Evolutionary conservation across 2,329 filamentous ascomycete species (phyloP), one percentile per base, ranked within the genome.

Genomic region (Epichloe scottii): DNA sequence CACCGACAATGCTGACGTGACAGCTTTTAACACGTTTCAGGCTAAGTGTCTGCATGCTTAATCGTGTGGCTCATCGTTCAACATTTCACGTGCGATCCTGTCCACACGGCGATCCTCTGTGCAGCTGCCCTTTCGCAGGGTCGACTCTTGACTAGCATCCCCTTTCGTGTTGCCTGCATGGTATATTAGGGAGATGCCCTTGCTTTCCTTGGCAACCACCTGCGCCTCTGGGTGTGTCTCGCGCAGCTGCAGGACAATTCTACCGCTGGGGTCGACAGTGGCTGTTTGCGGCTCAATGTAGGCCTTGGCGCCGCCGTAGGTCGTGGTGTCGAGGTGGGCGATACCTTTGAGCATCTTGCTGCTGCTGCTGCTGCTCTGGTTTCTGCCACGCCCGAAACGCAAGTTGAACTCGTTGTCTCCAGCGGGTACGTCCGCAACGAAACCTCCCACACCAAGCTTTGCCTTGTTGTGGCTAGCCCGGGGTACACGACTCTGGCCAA

Each of bases 371-470:
- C 55, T 63, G 38, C 46, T 23, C n/a, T 55, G 52, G 11, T 49
- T 47, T 51, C 55, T 54, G 42, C 48, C 43, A 19, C 56, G 55
- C 5, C 53, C 50, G 41, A 54, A 47, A 50, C 64, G 59, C 23
- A 46, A 39, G 58, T 72, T 73, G 60, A 71, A 74, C 21, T 64
- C 58, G n/a, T 67, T 69, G 54, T 76, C 68, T 37, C 68, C 69
- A 12, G 58, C 48, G 6, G 72, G 70, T 0, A 66, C 63, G 35
- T 72, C 64, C 30, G 68, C 67, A 33, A 81, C 64, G 57, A 82
- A 77, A 52, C 78, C 78, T 51, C 72, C 77, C 37, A 81, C 64
- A 59, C 78, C 78, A 39, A 81, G 63, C 58, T 70, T 73, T 19
- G 74, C 68, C 1, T 58, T 56, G 8, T 59, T 55, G 10, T 54